Base-by-base conservation (phyloP, 139 green algal species). In the Chlamydomonas sphaeroides region DNA sequence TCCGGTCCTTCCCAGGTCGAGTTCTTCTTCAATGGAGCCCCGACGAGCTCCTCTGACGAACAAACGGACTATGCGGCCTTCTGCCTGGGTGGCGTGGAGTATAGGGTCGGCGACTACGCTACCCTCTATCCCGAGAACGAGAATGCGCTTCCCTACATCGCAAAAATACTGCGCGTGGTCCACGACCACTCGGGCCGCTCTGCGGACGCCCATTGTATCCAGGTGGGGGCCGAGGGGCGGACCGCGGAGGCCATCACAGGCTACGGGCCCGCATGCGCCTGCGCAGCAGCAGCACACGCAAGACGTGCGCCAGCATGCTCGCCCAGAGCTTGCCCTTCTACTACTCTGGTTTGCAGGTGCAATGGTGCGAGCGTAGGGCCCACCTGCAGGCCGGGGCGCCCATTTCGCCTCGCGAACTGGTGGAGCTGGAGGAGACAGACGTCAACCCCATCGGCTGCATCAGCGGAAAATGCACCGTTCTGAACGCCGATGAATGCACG, bases 381-480 rank as follows among this genome's bases (percentile, higher is more conserved):
- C 62, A 84, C 21, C 57, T 79, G 15, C 30, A 69, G 2, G 36
- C 78, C 25, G 45, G 30, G 25, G 39, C 41, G 32, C 10, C 1
- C 18, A 84, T 79, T 63, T 65, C 39, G 1, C 79, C 89, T 30
- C 33, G 38, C 32, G 88, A 90, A 62, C 62, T 92, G n/a, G 80
- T 90, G 6, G 83, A 87, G 65, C 59, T 84, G 14, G 80, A 89
- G 36, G 68, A 89, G 68, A 72, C 38, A 15, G 86, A 90, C 56
- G 65, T 89, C 41, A 92, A 92, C 71, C 84, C 88, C 6, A 83
- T 90, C n/a, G 88, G 88, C 25, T 92, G 88, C 71, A 79, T 92
- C 25, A 71, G 69, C 41, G 81, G 84, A 36, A 88, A 86, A 61
- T 65, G 59, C n/a, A 11, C 42, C 15, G 65, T 92, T 15, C 32